Conservation (phyloP, 208 protist genomes). For the Trypanosoma grayi region DNA sequence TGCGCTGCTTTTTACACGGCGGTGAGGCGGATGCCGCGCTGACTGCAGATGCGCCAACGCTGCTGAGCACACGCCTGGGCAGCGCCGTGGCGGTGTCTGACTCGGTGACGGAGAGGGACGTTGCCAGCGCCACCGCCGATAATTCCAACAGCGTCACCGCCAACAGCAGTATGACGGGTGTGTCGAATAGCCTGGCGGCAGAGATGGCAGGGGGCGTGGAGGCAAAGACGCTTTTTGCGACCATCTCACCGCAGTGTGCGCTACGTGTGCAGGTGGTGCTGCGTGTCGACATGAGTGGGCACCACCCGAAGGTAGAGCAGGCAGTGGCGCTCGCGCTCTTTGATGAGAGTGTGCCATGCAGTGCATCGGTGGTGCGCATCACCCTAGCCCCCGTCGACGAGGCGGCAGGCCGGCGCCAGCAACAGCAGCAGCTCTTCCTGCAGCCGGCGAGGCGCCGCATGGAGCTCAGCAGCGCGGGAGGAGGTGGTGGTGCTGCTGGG, state of each 20-base stretch:
- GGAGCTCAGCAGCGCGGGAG: neutral
- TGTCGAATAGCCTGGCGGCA: neutral
- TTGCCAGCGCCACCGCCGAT: neutral
- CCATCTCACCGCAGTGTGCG: slow-evolving; percentile 9
- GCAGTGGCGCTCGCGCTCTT: slow-evolving; percentile 57
- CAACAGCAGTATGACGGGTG: too few species aligned
- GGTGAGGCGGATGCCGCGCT: neutral
- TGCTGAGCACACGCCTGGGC: too few species aligned
- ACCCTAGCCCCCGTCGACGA: slow-evolving; percentile 33
- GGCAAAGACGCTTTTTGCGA: neutral
- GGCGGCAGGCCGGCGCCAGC: too few species aligned
- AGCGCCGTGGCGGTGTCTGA: too few species aligned
- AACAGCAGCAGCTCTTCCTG: slow-evolving; percentile 10
- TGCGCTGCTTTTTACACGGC: slow-evolving; percentile 5
- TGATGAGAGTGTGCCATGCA: slow-evolving; percentile 75
- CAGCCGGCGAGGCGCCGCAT: neutral
- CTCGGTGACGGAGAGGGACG: too few species aligned
- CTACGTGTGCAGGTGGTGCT: slow-evolving; percentile 16
- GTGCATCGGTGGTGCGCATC: slow-evolving; percentile 54
- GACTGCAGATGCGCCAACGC: neutral
- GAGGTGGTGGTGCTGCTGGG: neutral
- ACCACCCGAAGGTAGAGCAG: slow-evolving; percentile 56
- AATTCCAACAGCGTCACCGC: neutral
- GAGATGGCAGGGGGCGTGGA: neutral
- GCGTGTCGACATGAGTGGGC: slow-evolving; percentile 1